Conservation (phyloP, 106 monocot species). For the Dendrobium chrysotoxum region DNA sequence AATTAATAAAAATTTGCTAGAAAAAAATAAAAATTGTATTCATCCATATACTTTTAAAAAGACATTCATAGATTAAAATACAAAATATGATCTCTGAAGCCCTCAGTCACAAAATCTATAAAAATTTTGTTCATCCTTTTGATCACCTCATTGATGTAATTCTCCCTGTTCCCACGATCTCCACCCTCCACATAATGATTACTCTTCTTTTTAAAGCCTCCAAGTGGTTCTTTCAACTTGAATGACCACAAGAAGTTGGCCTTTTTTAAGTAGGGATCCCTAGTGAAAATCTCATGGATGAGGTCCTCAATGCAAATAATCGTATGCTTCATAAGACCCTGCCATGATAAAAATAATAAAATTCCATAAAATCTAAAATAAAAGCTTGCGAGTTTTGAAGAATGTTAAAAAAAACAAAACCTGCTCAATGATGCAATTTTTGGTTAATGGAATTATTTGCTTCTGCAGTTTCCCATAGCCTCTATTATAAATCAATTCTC, state of each 20-base stretch:
- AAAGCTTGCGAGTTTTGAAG: background rate
- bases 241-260: constrained; percentile 50
- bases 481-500: no score
- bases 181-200: constrained; percentile 55
- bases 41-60: no score
- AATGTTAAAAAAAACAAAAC: constrained; percentile 1
- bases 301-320: constrained; percentile 46
- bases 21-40: no score
- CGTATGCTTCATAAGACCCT: constrained; percentile 32
- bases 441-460: constrained; percentile 32
- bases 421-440: constrained; percentile 36
- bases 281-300: constrained; percentile 48
- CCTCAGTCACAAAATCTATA: no score
- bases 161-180: constrained; percentile 44
- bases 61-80: no score
- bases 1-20: no score
- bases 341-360: background rate
- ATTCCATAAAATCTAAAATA: background rate
- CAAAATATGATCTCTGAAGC: no score
- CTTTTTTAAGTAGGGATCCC: constrained; percentile 42
- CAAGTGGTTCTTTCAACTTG: constrained; percentile 36
- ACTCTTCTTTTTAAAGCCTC: constrained; percentile 47
- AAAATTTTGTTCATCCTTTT: constrained; percentile 30
- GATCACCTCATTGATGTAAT: constrained; percentile 5
- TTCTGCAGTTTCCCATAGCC: constrained; percentile 41